phyloP scores from a whole-genome alignment of 1,284 basidiomycete genomes.

The Puccinia triticina region DNA sequence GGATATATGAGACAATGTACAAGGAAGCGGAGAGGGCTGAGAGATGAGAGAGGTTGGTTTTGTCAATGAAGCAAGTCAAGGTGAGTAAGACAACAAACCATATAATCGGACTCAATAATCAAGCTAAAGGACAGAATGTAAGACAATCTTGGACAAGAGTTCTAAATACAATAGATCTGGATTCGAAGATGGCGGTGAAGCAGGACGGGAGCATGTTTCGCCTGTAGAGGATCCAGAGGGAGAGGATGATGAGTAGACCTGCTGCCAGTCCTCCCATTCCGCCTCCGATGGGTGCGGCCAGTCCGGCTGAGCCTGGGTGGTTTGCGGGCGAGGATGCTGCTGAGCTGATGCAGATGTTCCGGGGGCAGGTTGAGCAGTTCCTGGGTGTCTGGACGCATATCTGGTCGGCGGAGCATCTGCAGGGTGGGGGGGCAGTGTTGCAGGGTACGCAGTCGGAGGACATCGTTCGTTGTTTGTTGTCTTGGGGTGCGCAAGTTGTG shows the following conservation, averaged over 20 bases:
- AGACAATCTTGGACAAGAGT: too few species aligned
- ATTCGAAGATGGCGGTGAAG: constrained; percentile 10
- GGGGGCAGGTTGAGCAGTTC: constrained; percentile 37
- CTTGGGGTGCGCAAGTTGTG: too few species aligned
- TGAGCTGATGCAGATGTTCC: constrained; percentile 38
- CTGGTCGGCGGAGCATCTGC: constrained; percentile 27
- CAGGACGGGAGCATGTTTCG: constrained; percentile 3
- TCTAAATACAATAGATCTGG: too few species aligned
- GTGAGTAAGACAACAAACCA: too few species aligned
- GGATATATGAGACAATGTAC: too few species aligned
- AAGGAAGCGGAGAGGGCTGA: too few species aligned
- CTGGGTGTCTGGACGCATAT: constrained; percentile 48
- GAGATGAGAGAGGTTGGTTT: too few species aligned
- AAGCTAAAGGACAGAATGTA: too few species aligned
- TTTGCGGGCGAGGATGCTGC: neutral
- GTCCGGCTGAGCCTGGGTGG: neutral
- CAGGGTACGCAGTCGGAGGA: constrained; percentile 43
- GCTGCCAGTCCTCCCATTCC: constrained; percentile 27
- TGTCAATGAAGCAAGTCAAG: too few species aligned
- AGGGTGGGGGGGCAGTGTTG: constrained; percentile 43
- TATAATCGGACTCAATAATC: too few species aligned
- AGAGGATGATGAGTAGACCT: constrained; percentile 15
- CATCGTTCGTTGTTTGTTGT: neutral
- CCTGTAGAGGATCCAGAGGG: constrained; percentile 10
- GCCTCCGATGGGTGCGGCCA: constrained; percentile 28